Conservation (phyloP, 2,329 filamentous ascomycete genomes). For the Emmonsia crescens region DNA sequence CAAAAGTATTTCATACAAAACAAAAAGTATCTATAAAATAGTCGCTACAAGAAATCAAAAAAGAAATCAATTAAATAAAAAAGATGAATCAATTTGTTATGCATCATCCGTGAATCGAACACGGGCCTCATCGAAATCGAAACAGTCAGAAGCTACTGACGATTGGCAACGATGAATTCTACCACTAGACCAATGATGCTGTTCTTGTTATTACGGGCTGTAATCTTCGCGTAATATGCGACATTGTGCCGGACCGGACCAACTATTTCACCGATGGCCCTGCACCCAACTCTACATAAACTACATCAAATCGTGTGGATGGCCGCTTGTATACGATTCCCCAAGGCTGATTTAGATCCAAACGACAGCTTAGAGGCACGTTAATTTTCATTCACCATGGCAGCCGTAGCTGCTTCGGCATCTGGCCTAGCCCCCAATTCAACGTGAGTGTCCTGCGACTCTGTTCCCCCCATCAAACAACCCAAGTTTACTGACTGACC, state of each 20-base stretch:
- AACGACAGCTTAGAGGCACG: neutral
- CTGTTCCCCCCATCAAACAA: neutral
- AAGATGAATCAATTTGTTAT: conserved; percentile 6
- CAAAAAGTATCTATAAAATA: no score
- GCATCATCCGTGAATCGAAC: conserved; percentile 39
- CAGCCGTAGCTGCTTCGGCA: conserved; percentile 21
- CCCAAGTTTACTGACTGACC: conserved; percentile 5
- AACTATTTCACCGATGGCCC: neutral
- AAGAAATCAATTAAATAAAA: neutral
- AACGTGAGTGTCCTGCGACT: conserved; percentile 24
- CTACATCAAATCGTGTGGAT: neutral
- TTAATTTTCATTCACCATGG: conserved; percentile 22
- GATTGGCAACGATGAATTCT: conserved; percentile 2
- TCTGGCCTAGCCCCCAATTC: conserved; percentile 27
- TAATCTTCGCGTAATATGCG: neutral
- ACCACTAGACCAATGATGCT: conserved; percentile 2
- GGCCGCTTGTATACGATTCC: neutral
- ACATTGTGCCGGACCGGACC: neutral
- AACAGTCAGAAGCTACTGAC: neutral
- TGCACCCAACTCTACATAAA: no score
- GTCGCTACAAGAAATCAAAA: no score
- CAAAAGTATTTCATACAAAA: no score
- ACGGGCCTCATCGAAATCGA: conserved; percentile 23
- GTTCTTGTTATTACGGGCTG: no score
- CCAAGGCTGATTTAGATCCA: neutral